These are phyloP conservation scores for Mycena belliarum DNA, from an alignment of 768 basidiomycete species.

Conservation along the genomic window DNA sequence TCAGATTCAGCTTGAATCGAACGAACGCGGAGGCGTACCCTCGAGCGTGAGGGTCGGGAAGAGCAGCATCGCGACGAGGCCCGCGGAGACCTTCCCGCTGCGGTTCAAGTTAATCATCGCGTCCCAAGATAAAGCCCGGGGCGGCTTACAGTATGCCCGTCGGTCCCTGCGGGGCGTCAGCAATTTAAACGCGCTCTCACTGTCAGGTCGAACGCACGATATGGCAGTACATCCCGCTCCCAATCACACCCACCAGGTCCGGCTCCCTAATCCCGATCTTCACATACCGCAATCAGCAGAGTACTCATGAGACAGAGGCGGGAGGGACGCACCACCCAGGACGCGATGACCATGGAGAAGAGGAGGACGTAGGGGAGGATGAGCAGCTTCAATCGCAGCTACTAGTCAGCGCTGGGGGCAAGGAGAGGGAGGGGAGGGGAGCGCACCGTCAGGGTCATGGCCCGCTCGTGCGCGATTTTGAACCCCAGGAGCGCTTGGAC, in stretches of 20 bases:
- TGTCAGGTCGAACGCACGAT: too few relatives aligned
- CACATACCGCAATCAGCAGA: neutral
- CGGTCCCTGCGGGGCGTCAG: constrained; percentile 4
- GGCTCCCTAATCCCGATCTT: constrained; percentile 24
- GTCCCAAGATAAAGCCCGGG: neutral
- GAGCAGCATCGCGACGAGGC: constrained; percentile 18
- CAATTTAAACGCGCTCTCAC: neutral
- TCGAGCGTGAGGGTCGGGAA: constrained; percentile 24
- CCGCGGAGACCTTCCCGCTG: constrained; percentile 24
- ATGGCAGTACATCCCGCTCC: constrained; percentile 29
- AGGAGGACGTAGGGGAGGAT: constrained; percentile 23
- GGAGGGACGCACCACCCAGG: constrained; percentile 17
- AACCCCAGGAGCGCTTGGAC: constrained; percentile 17
- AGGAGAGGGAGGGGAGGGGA: too few relatives aligned
- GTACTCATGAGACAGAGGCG: neutral
- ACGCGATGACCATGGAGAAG: constrained; percentile 23
- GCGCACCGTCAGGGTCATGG: constrained; percentile 13
- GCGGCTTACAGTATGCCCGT: constrained; percentile 10
- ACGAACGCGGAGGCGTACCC: constrained; percentile 4
- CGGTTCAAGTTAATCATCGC: neutral
- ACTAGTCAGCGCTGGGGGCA: neutral
- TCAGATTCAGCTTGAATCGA: neutral
- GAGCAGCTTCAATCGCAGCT: constrained; percentile 19
- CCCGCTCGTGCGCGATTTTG: constrained; percentile 14
- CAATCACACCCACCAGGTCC: constrained; percentile 14